Evolutionary conservation across 2,329 filamentous ascomycete genomes (phyloP), one percentile per base, ranked within the genome.

Genomic region (Biscogniauxia marginata): DNA sequence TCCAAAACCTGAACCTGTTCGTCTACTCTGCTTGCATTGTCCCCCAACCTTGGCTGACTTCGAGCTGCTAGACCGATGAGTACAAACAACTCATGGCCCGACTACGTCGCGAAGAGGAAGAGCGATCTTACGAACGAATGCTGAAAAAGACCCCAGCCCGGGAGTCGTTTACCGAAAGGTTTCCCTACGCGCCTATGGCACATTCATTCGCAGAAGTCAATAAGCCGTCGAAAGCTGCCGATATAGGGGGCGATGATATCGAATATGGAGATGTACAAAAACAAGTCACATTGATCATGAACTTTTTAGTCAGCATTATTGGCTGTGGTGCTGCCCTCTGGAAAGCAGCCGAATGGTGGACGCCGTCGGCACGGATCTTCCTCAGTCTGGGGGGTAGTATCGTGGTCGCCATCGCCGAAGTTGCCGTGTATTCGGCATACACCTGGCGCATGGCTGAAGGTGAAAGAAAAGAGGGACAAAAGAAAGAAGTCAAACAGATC

Each of bases 11-110:
- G 87, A 92, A 69, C 89, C 88, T 11, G 90, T 93, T 77, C 60
- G 84, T 76, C 4, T 3, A 25, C 39, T 30, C 9, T 18, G 7
- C 11, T 11, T 30, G 13, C 13, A 30, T 43, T 11, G 9, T 13
- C 2, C 34, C 20, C 4, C 11, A n/a, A 19, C 11, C 25, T 16
- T 23, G 24, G 21, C 55, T 57, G 34, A 66, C 53, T 51, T 51
- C 21, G 13, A n/a, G 47, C 47, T 39, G 11, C 18, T 22, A 96
- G 85, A 88, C 88, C 1, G 77, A 86, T 7, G 89, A 96, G 74
- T 98, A 93, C 76, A 90, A 91, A 71, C 88, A 87, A 6, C 79
- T 96, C 1, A 98, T 98, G 91, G 86, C 86, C 21, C 86, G 88
- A 16, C 84, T 99, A 19, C 90, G 91, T 60, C 85, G 83, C 58